Base-by-base conservation (phyloP, 208 protist genomes). In the Leishmania turanica region DNA sequence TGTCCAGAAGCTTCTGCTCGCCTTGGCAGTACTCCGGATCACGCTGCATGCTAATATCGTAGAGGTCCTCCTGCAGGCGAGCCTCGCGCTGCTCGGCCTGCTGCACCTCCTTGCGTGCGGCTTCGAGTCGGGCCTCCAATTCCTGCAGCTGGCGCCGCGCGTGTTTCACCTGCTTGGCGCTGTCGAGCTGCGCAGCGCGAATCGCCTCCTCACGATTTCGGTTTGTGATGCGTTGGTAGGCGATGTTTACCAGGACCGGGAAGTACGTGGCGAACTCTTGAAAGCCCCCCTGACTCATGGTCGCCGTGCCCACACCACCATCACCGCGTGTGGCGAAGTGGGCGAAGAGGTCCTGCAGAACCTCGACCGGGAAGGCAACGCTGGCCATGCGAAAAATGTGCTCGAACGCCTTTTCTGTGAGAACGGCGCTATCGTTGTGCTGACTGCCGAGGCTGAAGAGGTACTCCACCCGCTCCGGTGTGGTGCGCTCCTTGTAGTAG, bases 1-100 rank as follows among this genome's bases (percentile, higher is more conserved):
- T 93, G 62, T 94, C 90, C 0, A 96, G 86, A n/a, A 96, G 84
- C 69, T 74, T 80, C 77, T 95, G 91, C 81, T 96, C 93, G 8
- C 94, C 84, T 27, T 88, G 85, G 53, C 88, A 87, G 80, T 88
- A 89, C 17, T 87, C 83, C 1, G 88, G 80, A 76, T 94, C 87
- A 27, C 81, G 83, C 66, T 86, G 84, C 45, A 84, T 58, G 56
- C 73, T 75, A 31, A 95, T 78, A 31, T 92, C 90, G 60, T 92
- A 78, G 73, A 92, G 83, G 69, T 94, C 87, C 45, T 88, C 90
- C 70, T 87, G 80, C 42, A 95, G 74, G 8, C 83, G 84, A 7
- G 80, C 75, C 69, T 89, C 81, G 60, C 82, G 85, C 56, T 92
- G 85, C 66, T 93, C 86, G 15, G 87, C 76, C 56, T 79, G 73